A percentile compares a stretch with the other conserved stretches of the same genome.
Conservation (phyloP, 805 yeast genomes). For the Debaryomyces hansenii region DNA sequence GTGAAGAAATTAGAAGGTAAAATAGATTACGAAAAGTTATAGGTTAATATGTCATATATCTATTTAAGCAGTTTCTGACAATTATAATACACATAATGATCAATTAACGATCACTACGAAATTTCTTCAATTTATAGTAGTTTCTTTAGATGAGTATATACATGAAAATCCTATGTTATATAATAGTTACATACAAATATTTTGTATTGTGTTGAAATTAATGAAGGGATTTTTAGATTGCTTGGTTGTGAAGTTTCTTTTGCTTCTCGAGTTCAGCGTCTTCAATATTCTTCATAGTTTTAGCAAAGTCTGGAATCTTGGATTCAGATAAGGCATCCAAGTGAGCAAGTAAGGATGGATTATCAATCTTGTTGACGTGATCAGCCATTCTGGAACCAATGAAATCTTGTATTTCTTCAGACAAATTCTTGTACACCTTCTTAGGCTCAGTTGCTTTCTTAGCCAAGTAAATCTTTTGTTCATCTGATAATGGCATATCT, state of each 20-base stretch:
- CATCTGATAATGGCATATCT: slow-evolving; percentile 70
- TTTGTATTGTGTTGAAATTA: too few relatives aligned
- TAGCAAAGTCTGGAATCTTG: slow-evolving; percentile 29
- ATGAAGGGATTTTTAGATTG: too few relatives aligned
- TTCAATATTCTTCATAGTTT: slow-evolving; percentile 23
- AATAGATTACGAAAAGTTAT: slow-evolving; percentile 91
- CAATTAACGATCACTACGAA: background rate
- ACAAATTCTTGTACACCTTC: slow-evolving; percentile 37
- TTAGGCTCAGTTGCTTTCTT: slow-evolving; percentile 46
- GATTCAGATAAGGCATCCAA: slow-evolving; percentile 38
- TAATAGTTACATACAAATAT: background rate
- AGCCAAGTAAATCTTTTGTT: slow-evolving; percentile 59
- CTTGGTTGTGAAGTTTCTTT: background rate
- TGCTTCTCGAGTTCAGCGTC: slow-evolving; percentile 5
- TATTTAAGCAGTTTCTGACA: background rate
- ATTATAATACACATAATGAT: background rate
- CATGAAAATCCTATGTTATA: background rate
- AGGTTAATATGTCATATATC: slow-evolving; percentile 9
- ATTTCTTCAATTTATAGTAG: background rate
- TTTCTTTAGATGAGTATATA: background rate
- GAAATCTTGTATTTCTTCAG: slow-evolving; percentile 55
- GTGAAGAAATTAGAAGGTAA: slow-evolving; percentile 96
- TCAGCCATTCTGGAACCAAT: slow-evolving; percentile 50
- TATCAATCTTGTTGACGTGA: slow-evolving; percentile 34
- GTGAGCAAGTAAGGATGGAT: slow-evolving; percentile 36